phyloP scores from a whole-genome alignment of 257 asterid genomes.

The Solanum paucissectum region DNA sequence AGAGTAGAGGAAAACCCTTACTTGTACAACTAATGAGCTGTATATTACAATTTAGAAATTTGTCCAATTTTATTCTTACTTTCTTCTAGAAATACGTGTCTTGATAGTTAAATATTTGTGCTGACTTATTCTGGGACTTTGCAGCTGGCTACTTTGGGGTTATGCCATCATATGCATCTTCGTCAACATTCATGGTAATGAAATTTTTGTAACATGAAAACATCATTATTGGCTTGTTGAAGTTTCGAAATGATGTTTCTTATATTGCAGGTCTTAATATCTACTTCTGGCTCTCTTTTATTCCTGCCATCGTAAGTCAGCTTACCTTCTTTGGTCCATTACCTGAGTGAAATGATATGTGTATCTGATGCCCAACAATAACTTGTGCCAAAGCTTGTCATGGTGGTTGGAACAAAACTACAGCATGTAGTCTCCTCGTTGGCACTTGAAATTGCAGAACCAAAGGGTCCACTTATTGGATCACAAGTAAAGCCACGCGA shows the following conservation, averaged over 20 bases:
- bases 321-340: neutral
- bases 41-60: neutral
- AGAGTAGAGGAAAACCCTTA: neutral
- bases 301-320: constrained; percentile 71
- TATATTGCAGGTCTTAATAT: constrained; percentile 68
- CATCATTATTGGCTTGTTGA: neutral
- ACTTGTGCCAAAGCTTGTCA: constrained; percentile 44
- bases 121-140: neutral
- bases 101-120: neutral
- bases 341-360: neutral
- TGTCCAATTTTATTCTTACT: neutral
- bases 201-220: neutral
- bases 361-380: constrained; percentile 11
- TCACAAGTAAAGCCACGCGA: constrained; percentile 78
- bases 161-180: constrained; percentile 86
- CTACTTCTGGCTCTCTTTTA: constrained; percentile 83
- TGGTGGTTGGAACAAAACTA: constrained; percentile 85
- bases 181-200: constrained; percentile 74
- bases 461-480: constrained; percentile 32
- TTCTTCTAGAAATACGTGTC: neutral
- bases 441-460: constrained; percentile 79
- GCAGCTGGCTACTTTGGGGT: constrained; percentile 95
- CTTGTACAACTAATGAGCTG: neutral
- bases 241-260: neutral
- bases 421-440: constrained; percentile 80